Percentiles rank a stretch among this genome's conserved stretches.
Evolutionary conservation across 2,329 filamentous ascomycete genomes (phyloP).

Genomic region (Phialophora macrospora): DNA sequence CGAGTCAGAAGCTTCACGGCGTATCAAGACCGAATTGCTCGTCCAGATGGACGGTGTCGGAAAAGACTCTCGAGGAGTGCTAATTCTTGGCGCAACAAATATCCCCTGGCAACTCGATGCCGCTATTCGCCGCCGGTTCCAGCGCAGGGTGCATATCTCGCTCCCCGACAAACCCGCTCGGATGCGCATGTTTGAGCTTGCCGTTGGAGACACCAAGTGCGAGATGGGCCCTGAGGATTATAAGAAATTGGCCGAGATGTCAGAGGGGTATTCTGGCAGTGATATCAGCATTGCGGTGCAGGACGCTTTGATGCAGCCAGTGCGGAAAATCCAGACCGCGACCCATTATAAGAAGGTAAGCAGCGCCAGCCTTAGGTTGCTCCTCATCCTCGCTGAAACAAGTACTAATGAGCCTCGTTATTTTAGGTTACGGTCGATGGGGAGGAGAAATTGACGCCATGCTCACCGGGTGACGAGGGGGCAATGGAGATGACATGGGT

Average conservation of each 20-base stretch:
- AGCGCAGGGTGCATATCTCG: conserved; percentile 92
- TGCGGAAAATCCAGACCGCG: conserved; percentile 93
- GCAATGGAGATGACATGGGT: conserved; percentile 95
- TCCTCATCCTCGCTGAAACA: not conserved
- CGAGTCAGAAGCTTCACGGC: conserved; percentile 93
- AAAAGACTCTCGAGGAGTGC: conserved; percentile 88
- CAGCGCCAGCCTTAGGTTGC: not conserved
- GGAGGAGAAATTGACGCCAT: conserved; percentile 71
- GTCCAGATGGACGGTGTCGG: conserved; percentile 99
- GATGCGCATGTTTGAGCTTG: conserved; percentile 93
- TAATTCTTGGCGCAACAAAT: conserved; percentile 95
- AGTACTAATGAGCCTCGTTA: not conserved
- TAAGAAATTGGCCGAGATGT: conserved; percentile 75
- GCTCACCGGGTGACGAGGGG: conserved; percentile 85
- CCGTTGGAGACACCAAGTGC: conserved; percentile 90
- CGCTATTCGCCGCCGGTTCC: conserved; percentile 93
- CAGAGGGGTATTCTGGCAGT: conserved; percentile 92
- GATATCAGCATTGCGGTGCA: conserved; percentile 97
- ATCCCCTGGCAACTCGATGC: conserved; percentile 98
- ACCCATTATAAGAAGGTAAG: conserved; percentile 94
- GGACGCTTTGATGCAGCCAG: conserved; percentile 94
- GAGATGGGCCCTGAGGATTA: conserved; percentile 79
- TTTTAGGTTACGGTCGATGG: conserved; percentile 72
- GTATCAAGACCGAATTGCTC: conserved; percentile 97
- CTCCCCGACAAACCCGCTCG: conserved; percentile 85